Conservation (phyloP, 2,329 filamentous ascomycete species). For the Peltaster fructicola region DNA sequence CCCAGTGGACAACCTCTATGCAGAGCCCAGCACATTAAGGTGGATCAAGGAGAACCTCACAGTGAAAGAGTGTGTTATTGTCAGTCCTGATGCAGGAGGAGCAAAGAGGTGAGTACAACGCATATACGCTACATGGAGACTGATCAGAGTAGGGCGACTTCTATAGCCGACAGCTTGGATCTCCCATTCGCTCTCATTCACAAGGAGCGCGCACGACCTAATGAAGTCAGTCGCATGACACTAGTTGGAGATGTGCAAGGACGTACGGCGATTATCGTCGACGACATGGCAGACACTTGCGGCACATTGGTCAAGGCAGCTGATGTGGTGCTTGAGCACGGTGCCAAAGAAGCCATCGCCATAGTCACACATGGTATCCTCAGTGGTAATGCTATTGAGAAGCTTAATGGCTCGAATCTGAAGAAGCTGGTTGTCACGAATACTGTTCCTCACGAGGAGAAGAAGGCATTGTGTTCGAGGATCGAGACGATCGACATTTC, state of each 20-base stretch:
- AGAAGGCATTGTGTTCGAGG: slow-evolving; percentile 59
- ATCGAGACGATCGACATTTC: slow-evolving; percentile 86
- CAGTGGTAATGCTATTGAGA: slow-evolving; percentile 73
- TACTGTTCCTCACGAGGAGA: slow-evolving; percentile 65
- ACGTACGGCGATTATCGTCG: slow-evolving; percentile 87
- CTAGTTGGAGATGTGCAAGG: slow-evolving; percentile 87
- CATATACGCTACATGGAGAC: background rate
- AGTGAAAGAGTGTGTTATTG: slow-evolving; percentile 74
- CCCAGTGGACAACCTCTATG: slow-evolving; percentile 68
- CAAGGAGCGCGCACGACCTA: slow-evolving; percentile 83
- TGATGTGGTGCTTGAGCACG: slow-evolving; percentile 70
- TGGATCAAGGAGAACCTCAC: slow-evolving; percentile 82
- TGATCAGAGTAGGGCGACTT: slow-evolving; percentile 41
- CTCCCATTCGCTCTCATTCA: slow-evolving; percentile 87
- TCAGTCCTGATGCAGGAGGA: slow-evolving; percentile 85
- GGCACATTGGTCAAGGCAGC: slow-evolving; percentile 79
- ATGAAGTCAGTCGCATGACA: slow-evolving; percentile 83
- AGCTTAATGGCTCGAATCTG: slow-evolving; percentile 60
- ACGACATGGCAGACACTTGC: slow-evolving; percentile 96
- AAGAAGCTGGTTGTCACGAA: slow-evolving; percentile 78
- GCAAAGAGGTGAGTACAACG: slow-evolving; percentile 51
- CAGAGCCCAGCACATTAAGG: slow-evolving; percentile 75
- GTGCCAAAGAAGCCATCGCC: slow-evolving; percentile 74
- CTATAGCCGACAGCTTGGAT: slow-evolving; percentile 81
- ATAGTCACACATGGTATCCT: slow-evolving; percentile 92